Conservation (phyloP, 306 rosid genomes). For the Phaseolus lunatus region DNA sequence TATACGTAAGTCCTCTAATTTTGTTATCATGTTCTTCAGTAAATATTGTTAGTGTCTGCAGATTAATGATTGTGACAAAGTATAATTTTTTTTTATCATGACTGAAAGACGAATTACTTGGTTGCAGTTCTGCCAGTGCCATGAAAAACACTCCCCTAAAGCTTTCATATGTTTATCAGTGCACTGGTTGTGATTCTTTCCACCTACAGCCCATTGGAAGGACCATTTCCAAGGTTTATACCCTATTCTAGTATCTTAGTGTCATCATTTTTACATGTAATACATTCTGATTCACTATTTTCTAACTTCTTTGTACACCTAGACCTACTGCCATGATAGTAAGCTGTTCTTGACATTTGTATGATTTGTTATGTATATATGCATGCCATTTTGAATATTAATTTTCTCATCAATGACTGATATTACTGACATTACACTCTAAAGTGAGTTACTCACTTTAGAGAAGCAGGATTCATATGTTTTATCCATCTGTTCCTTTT, state of each 20-base stretch:
- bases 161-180: conserved; percentile 97
- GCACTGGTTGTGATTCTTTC: conserved; percentile 96
- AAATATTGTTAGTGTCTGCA: conserved; percentile 18
- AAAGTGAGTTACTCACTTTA: not conserved
- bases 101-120: conserved; percentile 48
- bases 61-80: conserved; percentile 23
- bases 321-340: not conserved
- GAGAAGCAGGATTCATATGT: not conserved
- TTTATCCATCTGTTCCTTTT: not conserved
- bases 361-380: not conserved
- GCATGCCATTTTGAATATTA: not conserved
- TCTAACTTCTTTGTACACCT: not conserved
- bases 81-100: conserved; percentile 34
- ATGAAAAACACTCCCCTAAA: conserved; percentile 96
- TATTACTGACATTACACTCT: not conserved
- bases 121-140: conserved; percentile 91
- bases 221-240: conserved; percentile 79
- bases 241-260: conserved; percentile 33
- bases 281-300: not conserved
- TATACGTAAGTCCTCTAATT: conserved; percentile 68
- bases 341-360: not conserved
- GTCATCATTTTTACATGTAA: conserved; percentile 9
- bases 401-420: not conserved
- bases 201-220: conserved; percentile 93
- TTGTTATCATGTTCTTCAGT: not conserved